Conservation (phyloP, 305 asterid genomes). For the Fraxinus sp. region DNA sequence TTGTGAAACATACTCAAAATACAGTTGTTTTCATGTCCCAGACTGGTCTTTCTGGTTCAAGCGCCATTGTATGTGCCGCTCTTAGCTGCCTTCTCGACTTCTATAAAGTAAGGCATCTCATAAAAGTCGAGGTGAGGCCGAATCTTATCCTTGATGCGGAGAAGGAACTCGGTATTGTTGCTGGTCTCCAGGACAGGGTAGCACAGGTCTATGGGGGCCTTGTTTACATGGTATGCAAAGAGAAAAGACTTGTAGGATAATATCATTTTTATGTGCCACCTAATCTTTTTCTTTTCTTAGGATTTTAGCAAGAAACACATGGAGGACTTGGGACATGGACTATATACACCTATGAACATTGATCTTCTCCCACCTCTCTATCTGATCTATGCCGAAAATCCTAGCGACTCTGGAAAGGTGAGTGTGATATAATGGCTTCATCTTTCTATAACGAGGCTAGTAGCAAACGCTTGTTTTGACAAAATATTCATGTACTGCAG, state of each 20-base stretch:
- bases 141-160: slow-evolving; percentile 85
- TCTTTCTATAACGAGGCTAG: neutral
- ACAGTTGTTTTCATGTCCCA: slow-evolving; percentile 31
- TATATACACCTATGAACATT: slow-evolving; percentile 64
- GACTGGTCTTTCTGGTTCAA: slow-evolving; percentile 98
- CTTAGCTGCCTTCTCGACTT: slow-evolving; percentile 93
- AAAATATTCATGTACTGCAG: slow-evolving; percentile 24
- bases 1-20: neutral
- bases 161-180: slow-evolving; percentile 92
- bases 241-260: neutral
- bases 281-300: slow-evolving; percentile 29
- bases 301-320: slow-evolving; percentile 74
- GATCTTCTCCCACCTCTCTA: slow-evolving; percentile 77
- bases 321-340: slow-evolving; percentile 77
- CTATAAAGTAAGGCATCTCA: slow-evolving; percentile 71
- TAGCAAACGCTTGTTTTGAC: neutral
- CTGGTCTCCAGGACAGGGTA: slow-evolving; percentile 96
- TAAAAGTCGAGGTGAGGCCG: slow-evolving; percentile 83
- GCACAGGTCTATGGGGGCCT: slow-evolving; percentile 98
- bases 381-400: slow-evolving; percentile 88
- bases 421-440: slow-evolving; percentile 7
- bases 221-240: slow-evolving; percentile 65
- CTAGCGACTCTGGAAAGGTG: slow-evolving; percentile 97
- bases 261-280: neutral
- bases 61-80: slow-evolving; percentile 96